phyloP scores from a whole-genome alignment of 2,329 filamentous ascomycete species.

The Leptographium wingfieldii region DNA sequence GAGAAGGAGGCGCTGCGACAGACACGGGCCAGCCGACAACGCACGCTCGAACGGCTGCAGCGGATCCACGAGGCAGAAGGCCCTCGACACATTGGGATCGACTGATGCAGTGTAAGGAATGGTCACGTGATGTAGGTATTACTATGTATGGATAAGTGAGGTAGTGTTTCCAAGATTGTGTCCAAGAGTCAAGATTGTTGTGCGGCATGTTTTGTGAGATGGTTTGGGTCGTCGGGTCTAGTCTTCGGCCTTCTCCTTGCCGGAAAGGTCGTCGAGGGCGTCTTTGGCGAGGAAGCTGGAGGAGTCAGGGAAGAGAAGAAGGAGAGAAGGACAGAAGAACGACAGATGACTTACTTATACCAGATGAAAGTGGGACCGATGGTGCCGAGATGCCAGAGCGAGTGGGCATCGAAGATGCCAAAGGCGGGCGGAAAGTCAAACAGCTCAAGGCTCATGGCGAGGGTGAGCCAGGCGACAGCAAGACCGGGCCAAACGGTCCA shows the following conservation, averaged over 20 bases:
- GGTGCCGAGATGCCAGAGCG: constrained; percentile 89
- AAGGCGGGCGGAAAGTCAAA: constrained; percentile 82
- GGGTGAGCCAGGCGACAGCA: constrained; percentile 80
- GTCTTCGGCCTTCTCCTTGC: constrained; percentile 51
- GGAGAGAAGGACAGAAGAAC: constrained; percentile 10
- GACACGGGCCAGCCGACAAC: constrained; percentile 30
- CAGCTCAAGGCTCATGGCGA: constrained; percentile 91
- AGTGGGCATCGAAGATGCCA: constrained; percentile 83
- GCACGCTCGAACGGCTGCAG: constrained; percentile 13
- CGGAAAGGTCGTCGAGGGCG: constrained; percentile 67
- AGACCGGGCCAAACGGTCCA: constrained; percentile 89
- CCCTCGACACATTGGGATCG: constrained; percentile 13
- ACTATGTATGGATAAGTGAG: neutral
- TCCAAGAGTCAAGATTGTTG: too few relatives aligned
- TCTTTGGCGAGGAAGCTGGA: constrained; percentile 76
- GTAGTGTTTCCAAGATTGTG: neutral
- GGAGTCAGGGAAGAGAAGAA: neutral
- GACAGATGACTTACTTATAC: constrained; percentile 65
- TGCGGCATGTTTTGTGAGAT: too few relatives aligned
- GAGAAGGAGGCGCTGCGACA: constrained; percentile 46
- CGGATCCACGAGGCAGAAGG: constrained; percentile 30
- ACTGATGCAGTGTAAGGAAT: neutral
- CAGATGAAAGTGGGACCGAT: constrained; percentile 78
- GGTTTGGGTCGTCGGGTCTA: neutral
- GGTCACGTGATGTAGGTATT: neutral